Evolutionary conservation across 192 early-diverging fungal species (phyloP).

Genomic region (Phlyctochytrium planicorne): DNA sequence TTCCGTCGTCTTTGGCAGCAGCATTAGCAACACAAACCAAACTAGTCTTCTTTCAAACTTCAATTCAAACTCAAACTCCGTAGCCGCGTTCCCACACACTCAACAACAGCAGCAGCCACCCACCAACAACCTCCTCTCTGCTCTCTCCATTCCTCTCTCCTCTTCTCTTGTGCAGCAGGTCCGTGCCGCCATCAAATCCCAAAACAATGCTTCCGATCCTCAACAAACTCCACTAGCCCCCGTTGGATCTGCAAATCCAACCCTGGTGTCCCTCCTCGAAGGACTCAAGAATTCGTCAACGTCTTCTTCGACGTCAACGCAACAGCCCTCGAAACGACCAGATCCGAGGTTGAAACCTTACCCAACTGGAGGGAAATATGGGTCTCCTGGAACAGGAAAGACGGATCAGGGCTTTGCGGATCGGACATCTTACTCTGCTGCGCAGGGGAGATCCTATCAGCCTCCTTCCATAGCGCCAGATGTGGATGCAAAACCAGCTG

Average conservation of each 20-base stretch:
- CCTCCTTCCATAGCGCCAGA: neutral
- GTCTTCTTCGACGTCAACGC: neutral
- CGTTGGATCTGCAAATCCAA: neutral
- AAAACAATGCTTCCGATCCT: too few species aligned
- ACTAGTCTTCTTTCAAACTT: too few species aligned
- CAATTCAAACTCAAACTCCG: too few species aligned
- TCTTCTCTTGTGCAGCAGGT: neutral
- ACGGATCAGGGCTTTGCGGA: too few species aligned
- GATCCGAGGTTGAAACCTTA: too few species aligned
- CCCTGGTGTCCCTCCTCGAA: neutral
- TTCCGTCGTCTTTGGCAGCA: too few species aligned
- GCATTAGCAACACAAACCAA: too few species aligned
- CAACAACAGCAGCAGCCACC: too few species aligned
- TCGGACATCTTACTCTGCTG: neutral
- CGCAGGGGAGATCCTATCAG: neutral
- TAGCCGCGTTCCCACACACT: too few species aligned
- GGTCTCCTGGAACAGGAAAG: too few species aligned
- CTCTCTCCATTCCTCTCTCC: neutral
- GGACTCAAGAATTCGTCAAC: neutral
- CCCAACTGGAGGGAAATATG: too few species aligned
- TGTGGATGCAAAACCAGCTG: neutral
- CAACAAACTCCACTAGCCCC: neutral
- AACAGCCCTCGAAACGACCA: too few species aligned
- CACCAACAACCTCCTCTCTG: neutral
- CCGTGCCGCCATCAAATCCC: neutral